Base-by-base conservation (phyloP, 2,329 filamentous ascomycete genomes). In the Endothia cerciana region DNA sequence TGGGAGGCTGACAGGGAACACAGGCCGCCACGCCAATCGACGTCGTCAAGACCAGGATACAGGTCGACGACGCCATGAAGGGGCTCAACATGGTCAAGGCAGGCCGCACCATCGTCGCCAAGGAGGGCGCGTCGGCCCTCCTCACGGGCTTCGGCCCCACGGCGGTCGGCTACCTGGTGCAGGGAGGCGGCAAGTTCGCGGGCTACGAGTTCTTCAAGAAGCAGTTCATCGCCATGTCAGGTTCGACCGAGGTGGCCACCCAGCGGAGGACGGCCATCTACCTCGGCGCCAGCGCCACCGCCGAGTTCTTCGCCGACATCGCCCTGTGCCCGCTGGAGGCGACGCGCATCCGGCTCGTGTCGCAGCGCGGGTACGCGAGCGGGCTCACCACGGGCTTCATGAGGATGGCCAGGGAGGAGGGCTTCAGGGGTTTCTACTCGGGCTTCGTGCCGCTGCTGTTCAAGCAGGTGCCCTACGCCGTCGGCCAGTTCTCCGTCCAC, bases 151-250 rank as follows among this genome's bases (percentile, higher is more conserved):
- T 93, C 79, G 92, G 92, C 68, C 92, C 92, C 69, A 96, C 92
- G 68, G 90, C 90, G 68, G 91, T 93, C 64, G 92, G 92, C 76
- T 96, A 96, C 82, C 91, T 95, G 80, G 89, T 95, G 66, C 92
- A 96, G 81, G 92, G 92, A 76, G 92, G 92, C 72, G 90, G 91
- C 85, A 96, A 96, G 83, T 96, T 96, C 80, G 91, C 91, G 74
- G 92, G 92, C 74, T 96, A 96, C 81, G 92, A 96, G 81, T 92
- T 93, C 85, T 96, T 96, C 90, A 96, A 96, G 87, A 91, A 94
- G 82, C 87, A 91, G 79, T 89, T 87, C 77, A 93, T 96, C 79
- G 86, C 89, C 78, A 73, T 87, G 66, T 80, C 91, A 68, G 92
- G 82, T 55, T 82, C 81, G 0, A 79, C 79, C 40, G 80, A 82